Base-by-base conservation (phyloP, 148 eudicot genomes). In the Suaeda aralocaspica region DNA sequence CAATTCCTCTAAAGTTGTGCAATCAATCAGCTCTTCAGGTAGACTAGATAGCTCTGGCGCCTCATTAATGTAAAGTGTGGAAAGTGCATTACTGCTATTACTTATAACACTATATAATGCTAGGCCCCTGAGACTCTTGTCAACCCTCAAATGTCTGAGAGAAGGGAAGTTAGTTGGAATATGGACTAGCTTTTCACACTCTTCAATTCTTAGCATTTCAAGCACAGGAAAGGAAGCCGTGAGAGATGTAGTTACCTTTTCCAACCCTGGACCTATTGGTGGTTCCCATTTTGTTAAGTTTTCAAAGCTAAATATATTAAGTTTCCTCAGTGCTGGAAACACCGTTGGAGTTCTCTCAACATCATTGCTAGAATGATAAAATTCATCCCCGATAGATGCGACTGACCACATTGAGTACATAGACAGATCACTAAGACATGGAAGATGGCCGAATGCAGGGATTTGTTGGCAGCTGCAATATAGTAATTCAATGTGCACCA, bases 381-480 rank as follows among this genome's bases (percentile, higher is more conserved):
- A 72, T 46, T 52, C 68, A 45, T 63, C 33, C 49, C 75, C 61
- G 16, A 72, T 51, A 39, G 13, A 36, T 13, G 42, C 48, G 42
- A 72, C 61, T 25, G 75, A 72, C 48, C 69, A 63, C 30, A 64
- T 36, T n/a, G 68, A 72, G 60, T 51, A 21, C 75, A 72, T 72
- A 36, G 75, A 50, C 36, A 72, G 58, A 16, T 72, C 61, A 57
- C 46, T 63, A 7, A 72, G 75, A 33, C 75, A 55, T 18, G 68
- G 75, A 28, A 72, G 49, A 25, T 63, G 51, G 18, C 68, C 75
- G 18, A 72, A 67, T 14, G 75, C 51, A 51, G 75, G 75, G 34
- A 72, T 60, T 28, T 34, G 60, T 9, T 24, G 39, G 61, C 75
- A 72, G 26, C 58, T 56, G 67, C 68, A 72, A 56, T 62, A 72